Conservation (phyloP, 2,329 filamentous ascomycete genomes). For the Emericellopsis cladophorae region DNA sequence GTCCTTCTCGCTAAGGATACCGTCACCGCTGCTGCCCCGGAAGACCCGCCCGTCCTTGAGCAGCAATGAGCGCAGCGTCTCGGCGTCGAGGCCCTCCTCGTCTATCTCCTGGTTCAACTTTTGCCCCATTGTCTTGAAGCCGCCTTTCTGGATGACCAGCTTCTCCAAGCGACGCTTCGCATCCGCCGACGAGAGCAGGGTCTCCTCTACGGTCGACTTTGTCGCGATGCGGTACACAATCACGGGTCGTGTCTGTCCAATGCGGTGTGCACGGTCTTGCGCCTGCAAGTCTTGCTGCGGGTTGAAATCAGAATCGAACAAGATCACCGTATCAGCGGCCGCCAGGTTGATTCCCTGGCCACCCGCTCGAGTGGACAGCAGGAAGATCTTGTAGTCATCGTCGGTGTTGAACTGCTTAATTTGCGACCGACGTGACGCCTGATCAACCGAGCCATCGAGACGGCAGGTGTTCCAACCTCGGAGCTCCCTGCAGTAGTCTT, state of each 20-base stretch:
- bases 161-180: slow-evolving; percentile 88
- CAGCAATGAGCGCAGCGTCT: slow-evolving; percentile 49
- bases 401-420: slow-evolving; percentile 64
- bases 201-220: slow-evolving; percentile 84
- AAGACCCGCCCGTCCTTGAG: slow-evolving; percentile 61
- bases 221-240: slow-evolving; percentile 91
- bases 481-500: slow-evolving; percentile 70
- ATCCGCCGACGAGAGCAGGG: slow-evolving; percentile 74
- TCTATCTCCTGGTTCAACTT: slow-evolving; percentile 35
- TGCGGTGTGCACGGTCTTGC: slow-evolving; percentile 88
- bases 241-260: slow-evolving; percentile 85
- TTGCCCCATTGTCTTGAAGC: slow-evolving; percentile 58
- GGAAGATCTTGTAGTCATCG: slow-evolving; percentile 58
- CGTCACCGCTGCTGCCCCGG: slow-evolving; percentile 42
- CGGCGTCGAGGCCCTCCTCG: slow-evolving; percentile 42
- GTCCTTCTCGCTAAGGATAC: slow-evolving; percentile 64
- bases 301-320: slow-evolving; percentile 88
- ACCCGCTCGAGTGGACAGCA: slow-evolving; percentile 81
- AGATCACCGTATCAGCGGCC: slow-evolving; percentile 79
- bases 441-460: slow-evolving; percentile 79
- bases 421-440: slow-evolving; percentile 55
- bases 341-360: slow-evolving; percentile 93
- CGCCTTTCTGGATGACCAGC: slow-evolving; percentile 87
- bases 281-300: slow-evolving; percentile 95
- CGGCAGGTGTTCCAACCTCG: slow-evolving; percentile 73